These are phyloP conservation scores for Ajuga chamaepitys DNA, from an alignment of 257 asterid species.

Conservation along the genomic window DNA sequence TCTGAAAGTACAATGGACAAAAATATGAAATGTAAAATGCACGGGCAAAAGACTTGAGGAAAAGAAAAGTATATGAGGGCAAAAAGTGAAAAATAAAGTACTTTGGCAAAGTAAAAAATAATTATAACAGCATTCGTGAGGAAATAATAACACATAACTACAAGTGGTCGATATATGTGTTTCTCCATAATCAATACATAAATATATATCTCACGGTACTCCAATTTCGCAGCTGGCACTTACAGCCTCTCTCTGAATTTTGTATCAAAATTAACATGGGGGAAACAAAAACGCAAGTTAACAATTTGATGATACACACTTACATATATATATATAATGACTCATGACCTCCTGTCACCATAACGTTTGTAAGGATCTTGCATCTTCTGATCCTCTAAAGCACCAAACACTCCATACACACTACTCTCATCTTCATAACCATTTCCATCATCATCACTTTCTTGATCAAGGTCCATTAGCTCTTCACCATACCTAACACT, in stretches of 20 bases:
- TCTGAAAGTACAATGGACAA: no score
- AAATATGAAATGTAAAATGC: no score
- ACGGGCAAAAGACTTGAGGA: no score
- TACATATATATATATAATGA: neutral
- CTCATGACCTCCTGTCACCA: conserved; percentile 25
- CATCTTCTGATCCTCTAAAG: conserved; percentile 53
- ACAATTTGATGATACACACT: neutral
- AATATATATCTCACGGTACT: no score
- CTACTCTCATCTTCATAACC: conserved; percentile 52
- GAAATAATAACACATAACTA: no score
- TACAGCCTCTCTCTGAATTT: neutral
- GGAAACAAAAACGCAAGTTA: neutral
- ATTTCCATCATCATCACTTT: conserved; percentile 34
- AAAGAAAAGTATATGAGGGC: no score
- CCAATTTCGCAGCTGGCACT: no score
- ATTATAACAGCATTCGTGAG: no score
- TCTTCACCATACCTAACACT: conserved; percentile 66
- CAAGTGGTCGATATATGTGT: no score
- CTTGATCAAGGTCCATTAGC: conserved; percentile 58
- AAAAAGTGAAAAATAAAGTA: no score
- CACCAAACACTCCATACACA: conserved; percentile 73
- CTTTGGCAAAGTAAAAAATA: no score
- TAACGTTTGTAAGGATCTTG: conserved; percentile 38
- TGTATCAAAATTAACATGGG: neutral
- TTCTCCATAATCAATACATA: no score